A percentile compares a stretch with the other conserved stretches of the same genome.
These are phyloP conservation scores for Russula abietina DNA, from an alignment of 768 basidiomycete genomes.

Conservation along the genomic window DNA sequence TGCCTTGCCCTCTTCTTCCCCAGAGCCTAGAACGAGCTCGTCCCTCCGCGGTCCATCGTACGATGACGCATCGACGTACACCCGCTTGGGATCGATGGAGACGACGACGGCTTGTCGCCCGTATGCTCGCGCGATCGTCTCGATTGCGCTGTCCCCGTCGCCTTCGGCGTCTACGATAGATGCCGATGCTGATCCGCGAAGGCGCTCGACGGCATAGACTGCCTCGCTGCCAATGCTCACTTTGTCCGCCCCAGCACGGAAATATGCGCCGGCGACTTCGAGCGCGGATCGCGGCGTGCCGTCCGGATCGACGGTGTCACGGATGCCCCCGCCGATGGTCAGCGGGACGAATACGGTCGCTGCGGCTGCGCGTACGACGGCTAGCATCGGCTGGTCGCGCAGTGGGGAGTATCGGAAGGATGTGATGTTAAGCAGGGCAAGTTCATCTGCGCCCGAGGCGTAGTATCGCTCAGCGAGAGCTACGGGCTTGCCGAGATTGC, in stretches of 20 bases:
- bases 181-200: conserved; percentile 38
- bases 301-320: conserved; percentile 92
- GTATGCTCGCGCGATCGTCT: conserved; percentile 84
- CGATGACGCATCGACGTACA: conserved; percentile 52
- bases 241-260: conserved; percentile 97
- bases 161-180: conserved; percentile 29
- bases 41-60: conserved; percentile 66
- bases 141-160: conserved; percentile 75
- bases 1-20: conserved; percentile 57
- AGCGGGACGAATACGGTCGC: conserved; percentile 93
- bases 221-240: conserved; percentile 97
- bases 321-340: conserved; percentile 97
- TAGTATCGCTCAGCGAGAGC: conserved; percentile 85
- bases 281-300: conserved; percentile 80
- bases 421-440: conserved; percentile 98
- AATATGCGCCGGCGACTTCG: conserved; percentile 94
- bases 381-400: conserved; percentile 96
- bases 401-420: conserved; percentile 97
- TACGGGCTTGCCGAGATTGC: conserved; percentile 97
- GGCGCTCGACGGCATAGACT: conserved; percentile 85
- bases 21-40: conserved; percentile 49
- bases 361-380: conserved; percentile 86
- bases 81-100: conserved; percentile 87
- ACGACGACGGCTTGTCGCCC: conserved; percentile 98
- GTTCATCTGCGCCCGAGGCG: conserved; percentile 84